These are phyloP conservation scores for Cryptococcus sp. DNA, from an alignment of 1,284 basidiomycete species.

Conservation along the genomic window DNA sequence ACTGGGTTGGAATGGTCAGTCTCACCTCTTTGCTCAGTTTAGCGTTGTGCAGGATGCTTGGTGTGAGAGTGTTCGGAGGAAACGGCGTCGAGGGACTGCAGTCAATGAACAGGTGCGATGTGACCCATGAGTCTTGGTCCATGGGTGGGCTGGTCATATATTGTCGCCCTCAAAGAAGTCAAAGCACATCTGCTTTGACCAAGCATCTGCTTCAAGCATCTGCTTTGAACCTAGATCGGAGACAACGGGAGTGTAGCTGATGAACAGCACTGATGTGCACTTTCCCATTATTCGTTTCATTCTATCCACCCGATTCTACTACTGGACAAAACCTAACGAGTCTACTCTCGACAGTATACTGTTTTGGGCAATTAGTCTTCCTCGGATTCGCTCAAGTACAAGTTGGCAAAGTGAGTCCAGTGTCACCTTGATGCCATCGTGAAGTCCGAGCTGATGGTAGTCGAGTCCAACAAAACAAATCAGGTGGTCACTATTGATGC, in stretches of 20 bases:
- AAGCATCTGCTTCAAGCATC: too few species aligned
- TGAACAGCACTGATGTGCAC: slow-evolving; percentile 44
- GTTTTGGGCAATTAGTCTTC: slow-evolving; percentile 45
- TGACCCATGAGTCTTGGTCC: too few species aligned
- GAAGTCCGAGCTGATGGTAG: neutral
- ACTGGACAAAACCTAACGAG: slow-evolving; percentile 34
- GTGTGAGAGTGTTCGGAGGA: too few species aligned
- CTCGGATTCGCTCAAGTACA: slow-evolving; percentile 42
- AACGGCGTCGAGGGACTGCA: too few species aligned
- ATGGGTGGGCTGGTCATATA: too few species aligned
- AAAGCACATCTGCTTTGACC: too few species aligned
- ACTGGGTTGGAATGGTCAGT: slow-evolving; percentile 47
- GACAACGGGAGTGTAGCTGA: neutral
- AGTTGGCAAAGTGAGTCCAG: slow-evolving; percentile 34
- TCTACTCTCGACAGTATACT: slow-evolving; percentile 39
- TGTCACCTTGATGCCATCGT: neutral
- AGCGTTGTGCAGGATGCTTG: too few species aligned
- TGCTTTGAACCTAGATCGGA: too few species aligned
- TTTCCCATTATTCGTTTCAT: slow-evolving; percentile 35
- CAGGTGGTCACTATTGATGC: slow-evolving; percentile 31
- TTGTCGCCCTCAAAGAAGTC: too few species aligned
- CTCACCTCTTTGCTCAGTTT: neutral
- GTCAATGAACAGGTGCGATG: too few species aligned
- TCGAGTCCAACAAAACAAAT: slow-evolving; percentile 36
- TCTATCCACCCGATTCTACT: slow-evolving; percentile 26